phyloP scores from a whole-genome alignment of 169 alveolate genomes.

The Eimeria sp. region DNA sequence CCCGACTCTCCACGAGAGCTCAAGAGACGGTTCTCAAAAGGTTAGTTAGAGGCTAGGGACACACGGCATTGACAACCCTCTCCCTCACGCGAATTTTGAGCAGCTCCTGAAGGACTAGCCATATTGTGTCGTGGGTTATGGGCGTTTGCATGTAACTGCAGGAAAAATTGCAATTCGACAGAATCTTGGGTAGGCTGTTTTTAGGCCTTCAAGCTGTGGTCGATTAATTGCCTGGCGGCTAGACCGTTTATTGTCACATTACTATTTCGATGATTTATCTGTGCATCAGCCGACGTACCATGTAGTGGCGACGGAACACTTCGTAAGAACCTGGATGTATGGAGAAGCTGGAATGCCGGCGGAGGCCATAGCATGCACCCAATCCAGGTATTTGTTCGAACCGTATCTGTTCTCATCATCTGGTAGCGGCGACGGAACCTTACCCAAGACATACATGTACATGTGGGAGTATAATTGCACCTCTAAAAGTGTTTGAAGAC shows the following conservation, averaged over 20 bases:
- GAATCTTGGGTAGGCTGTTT: slow-evolving; percentile 26
- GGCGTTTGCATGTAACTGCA: not conserved
- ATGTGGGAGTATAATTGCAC: not conserved
- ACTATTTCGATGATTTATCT: not conserved
- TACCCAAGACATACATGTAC: not conserved
- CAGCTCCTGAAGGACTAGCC: not conserved
- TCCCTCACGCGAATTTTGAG: not conserved
- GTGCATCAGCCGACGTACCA: slow-evolving; percentile 95
- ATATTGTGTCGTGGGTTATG: not conserved
- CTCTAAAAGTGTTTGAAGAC: not conserved
- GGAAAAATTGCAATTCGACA: slow-evolving; percentile 59
- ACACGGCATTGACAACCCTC: not conserved
- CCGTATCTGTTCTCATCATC: not conserved
- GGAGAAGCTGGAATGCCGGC: slow-evolving; percentile 87
- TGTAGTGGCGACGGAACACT: slow-evolving; percentile 98
- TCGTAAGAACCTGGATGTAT: slow-evolving; percentile 94
- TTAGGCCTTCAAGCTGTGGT: not conserved
- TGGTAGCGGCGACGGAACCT: not conserved
- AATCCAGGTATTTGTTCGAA: slow-evolving; percentile 66
- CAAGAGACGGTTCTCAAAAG: slow-evolving; percentile 38
- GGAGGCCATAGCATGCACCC: slow-evolving; percentile 78
- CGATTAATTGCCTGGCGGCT: not conserved
- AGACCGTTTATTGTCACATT: too few species aligned
- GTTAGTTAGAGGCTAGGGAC: slow-evolving; percentile 35
- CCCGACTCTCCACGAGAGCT: slow-evolving; percentile 35